These are phyloP conservation scores for Pyrenula aspistea DNA, from an alignment of 495 filamentous ascomycete genomes.

Conservation along the genomic window DNA sequence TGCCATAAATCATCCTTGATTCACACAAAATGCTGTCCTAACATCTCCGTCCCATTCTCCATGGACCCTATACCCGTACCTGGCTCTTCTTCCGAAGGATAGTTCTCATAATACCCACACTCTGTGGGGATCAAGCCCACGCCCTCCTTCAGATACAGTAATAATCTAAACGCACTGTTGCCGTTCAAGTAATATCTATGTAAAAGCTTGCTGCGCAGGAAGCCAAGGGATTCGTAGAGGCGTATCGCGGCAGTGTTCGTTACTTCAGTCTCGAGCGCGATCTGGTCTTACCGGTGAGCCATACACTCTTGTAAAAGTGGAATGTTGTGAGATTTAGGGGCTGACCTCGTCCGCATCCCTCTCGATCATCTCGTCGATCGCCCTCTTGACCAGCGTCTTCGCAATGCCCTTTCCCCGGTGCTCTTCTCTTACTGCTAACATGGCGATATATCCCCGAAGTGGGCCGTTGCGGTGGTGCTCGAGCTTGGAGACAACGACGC, in stretches of 20 bases:
- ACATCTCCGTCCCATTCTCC: neutral
- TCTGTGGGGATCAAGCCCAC: conserved; percentile 25
- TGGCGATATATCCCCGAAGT: conserved; percentile 91
- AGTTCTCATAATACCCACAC: conserved; percentile 25
- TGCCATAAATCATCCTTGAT: no score
- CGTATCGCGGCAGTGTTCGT: conserved; percentile 86
- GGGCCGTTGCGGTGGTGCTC: conserved; percentile 76
- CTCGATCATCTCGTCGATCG: conserved; percentile 82
- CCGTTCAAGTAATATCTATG: conserved; percentile 97
- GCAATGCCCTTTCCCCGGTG: conserved; percentile 84
- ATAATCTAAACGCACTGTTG: conserved; percentile 81
- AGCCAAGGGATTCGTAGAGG: conserved; percentile 87
- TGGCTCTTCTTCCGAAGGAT: conserved; percentile 1
- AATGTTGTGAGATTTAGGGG: conserved; percentile 6
- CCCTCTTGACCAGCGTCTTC: conserved; percentile 75
- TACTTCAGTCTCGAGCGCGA: conserved; percentile 94
- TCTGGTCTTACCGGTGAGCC: conserved; percentile 24
- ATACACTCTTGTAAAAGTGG: conserved; percentile 6
- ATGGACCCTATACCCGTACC: neutral
- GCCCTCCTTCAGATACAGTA: conserved; percentile 68
- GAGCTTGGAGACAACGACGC: conserved; percentile 93
- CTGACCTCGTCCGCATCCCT: conserved; percentile 75
- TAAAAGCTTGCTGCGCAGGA: conserved; percentile 82
- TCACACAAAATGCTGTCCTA: neutral
- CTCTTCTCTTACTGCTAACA: conserved; percentile 76